A percentile compares a stretch with the other conserved stretches of the same genome.
phyloP scores from a whole-genome alignment of 441 rosid species.

The Adansonia madagascariensis region DNA sequence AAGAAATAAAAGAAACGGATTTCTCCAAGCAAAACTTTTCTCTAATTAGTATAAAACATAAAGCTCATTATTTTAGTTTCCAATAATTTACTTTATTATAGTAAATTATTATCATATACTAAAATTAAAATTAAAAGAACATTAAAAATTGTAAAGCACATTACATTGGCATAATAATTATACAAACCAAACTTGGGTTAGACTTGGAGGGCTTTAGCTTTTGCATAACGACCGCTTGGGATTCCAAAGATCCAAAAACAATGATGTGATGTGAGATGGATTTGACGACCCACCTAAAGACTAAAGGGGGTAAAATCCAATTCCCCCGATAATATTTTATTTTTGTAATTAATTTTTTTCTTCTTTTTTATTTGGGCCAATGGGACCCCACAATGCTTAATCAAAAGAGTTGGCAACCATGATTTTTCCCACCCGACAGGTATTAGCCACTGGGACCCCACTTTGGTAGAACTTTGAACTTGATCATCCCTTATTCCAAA shows the following conservation, averaged over 20 bases:
- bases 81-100: neutral
- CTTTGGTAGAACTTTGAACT: constrained; percentile 23
- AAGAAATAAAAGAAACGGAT: neutral
- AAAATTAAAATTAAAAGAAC: neutral
- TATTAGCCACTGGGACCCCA: constrained; percentile 47
- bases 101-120: no score
- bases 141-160: neutral
- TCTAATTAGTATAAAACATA: no score
- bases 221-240: constrained; percentile 47
- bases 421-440: constrained; percentile 43
- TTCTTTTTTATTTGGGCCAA: neutral
- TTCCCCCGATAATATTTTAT: neutral
- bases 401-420: constrained; percentile 42
- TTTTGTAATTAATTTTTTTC: neutral
- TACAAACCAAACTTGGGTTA: neutral
- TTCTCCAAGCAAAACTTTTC: neutral
- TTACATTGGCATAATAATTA: neutral
- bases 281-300: constrained; percentile 54
- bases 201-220: constrained; percentile 25
- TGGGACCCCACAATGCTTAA: constrained; percentile 46
- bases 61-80: neutral
- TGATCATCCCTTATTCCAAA: neutral
- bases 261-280: constrained; percentile 45
- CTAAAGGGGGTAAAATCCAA: constrained; percentile 16
- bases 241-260: constrained; percentile 39